Base-by-base conservation (phyloP, 2,329 filamentous ascomycete genomes). In the Sporothrix globosa region DNA sequence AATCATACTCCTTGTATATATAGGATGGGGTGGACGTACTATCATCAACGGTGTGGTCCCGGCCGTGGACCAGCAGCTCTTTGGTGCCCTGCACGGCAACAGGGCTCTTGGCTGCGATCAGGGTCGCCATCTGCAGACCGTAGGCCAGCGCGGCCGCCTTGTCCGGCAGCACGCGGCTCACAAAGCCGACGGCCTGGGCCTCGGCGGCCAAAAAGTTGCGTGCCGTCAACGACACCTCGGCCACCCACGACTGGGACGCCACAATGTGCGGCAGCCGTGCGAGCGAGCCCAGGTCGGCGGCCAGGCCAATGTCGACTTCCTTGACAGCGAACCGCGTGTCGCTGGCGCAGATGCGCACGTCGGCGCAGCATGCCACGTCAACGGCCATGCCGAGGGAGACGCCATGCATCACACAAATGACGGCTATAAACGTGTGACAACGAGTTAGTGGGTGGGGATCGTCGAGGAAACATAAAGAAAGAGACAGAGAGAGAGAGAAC, bases 51-150 rank as follows among this genome's bases (percentile, higher is more conserved):
- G 85, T 84, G 78, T 93, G 88, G 79, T 97, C 94, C 75, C 92
- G 86, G 46, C 90, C 91, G 77, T 90, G 92, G 79, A 96, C 93
- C 77, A 97, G 78, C 73, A 97, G 81, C 81, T 96, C 91, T 83
- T 97, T 97, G 10, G 93, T 97, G 6, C 92, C 90, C 82, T 93
- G 88, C 73, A 95, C 91, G 1, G 93, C 93, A 27, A 98, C 89
- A 0, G 95, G 95, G 77, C 92, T 96, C 86, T 97, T 97, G 21
- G 79, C 82, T 39, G 92, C 91, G 71, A 97, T 87, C 76, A 88
- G 75, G 13, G 77, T 80, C 0, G 90, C 92, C 76, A 92, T 77
- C 73, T 87, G 83, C 72, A 94, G 63, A 0, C 86, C 93, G 50
- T 85, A 86, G 53, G 81, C 81, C 30, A 96, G 78, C 2, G 90